These are phyloP conservation scores for Petunia axillaris DNA, from an alignment of 257 asterid genomes.

Conservation along the genomic window DNA sequence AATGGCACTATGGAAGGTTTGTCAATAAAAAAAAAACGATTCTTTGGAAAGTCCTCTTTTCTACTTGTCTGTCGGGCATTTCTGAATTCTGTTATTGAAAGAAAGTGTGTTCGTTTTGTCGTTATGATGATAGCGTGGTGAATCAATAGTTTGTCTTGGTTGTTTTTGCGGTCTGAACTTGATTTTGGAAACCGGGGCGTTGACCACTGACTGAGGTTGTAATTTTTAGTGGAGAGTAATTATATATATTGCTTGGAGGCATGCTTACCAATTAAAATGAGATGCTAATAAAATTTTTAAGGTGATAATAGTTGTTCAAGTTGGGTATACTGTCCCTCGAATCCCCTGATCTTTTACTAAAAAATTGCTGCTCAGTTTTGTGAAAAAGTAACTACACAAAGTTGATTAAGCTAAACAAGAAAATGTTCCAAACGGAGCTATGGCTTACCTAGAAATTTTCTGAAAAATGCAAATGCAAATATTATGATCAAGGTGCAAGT, in stretches of 20 bases:
- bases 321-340: not conserved
- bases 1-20: not conserved
- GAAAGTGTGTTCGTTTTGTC: not conserved
- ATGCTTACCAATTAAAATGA: not conserved
- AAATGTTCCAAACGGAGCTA: not conserved
- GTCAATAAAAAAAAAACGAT: not conserved
- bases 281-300: not conserved
- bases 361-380: not conserved
- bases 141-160: not conserved
- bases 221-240: not conserved
- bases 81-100: constrained; percentile 13
- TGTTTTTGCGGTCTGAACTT: not conserved
- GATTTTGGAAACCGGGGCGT: not conserved
- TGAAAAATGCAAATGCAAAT: not conserved
- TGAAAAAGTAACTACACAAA: not conserved
- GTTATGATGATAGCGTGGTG: not conserved
- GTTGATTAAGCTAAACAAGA: not conserved
- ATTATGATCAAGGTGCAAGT: not conserved
- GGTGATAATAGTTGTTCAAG: not conserved
- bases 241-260: not conserved
- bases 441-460: not conserved
- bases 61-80: not conserved
- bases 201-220: not conserved
- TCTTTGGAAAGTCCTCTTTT: not conserved
- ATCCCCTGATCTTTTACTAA: not conserved